A percentile compares a stretch with the other conserved stretches of the same genome.
Evolutionary conservation across 1,139 yeast species (phyloP).

Genomic region (Zygosaccharomyces sapae): DNA sequence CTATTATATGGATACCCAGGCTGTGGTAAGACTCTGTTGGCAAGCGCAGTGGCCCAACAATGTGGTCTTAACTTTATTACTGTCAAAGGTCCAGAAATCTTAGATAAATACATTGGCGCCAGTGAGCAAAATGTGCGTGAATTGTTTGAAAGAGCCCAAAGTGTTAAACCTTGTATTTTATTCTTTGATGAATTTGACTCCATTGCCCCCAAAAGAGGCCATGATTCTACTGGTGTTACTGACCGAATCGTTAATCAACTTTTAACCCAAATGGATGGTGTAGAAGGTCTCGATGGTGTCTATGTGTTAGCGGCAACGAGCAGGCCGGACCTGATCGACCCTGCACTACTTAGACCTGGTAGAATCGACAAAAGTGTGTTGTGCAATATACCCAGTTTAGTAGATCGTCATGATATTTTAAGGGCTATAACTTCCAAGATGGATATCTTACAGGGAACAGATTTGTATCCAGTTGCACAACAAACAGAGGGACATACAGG

Average conservation of each 20-base stretch:
- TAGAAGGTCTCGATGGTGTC: constrained; percentile 95
- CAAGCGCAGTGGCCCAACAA: constrained; percentile 91
- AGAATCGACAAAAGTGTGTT: constrained; percentile 87
- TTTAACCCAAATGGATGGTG: constrained; percentile 99
- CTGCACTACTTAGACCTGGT: constrained; percentile 93
- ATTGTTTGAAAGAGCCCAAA: constrained; percentile 79
- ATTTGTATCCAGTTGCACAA: constrained; percentile 54
- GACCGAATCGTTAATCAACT: constrained; percentile 96
- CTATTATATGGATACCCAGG: constrained; percentile 95
- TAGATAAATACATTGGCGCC: constrained; percentile 95
- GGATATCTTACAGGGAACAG: constrained; percentile 48
- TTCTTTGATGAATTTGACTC: constrained; percentile 97
- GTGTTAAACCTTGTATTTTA: constrained; percentile 75
- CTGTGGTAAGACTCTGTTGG: constrained; percentile 90
- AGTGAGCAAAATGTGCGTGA: constrained; percentile 94
- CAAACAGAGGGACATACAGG: constrained; percentile 79
- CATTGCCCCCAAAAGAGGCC: constrained; percentile 97
- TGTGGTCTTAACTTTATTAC: constrained; percentile 93
- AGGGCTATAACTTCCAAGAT: constrained; percentile 42
- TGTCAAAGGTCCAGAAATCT: constrained; percentile 92
- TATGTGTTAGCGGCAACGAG: constrained; percentile 95
- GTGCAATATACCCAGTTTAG: constrained; percentile 76
- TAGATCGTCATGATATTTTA: constrained; percentile 73
- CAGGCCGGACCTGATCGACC: constrained; percentile 91
- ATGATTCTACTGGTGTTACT: constrained; percentile 96